A percentile compares a stretch with the other conserved stretches of the same genome.
phyloP scores from a whole-genome alignment of 495 filamentous ascomycete genomes.

The Letharia lupina region DNA sequence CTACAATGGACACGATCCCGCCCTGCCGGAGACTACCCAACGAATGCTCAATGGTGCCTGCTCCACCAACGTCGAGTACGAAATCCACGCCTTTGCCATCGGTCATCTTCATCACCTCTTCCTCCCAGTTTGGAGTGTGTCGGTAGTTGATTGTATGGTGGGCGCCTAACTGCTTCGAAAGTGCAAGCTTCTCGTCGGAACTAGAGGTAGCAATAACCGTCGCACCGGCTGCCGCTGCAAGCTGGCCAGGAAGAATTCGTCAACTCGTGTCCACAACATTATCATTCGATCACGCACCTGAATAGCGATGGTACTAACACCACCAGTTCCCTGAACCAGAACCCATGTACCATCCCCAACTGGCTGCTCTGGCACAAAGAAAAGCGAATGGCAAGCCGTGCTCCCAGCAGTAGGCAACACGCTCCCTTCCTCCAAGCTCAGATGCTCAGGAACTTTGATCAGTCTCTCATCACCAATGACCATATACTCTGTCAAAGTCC shows the following conservation, averaged over 20 bases:
- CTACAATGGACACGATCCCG: not conserved
- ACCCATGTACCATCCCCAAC: not conserved
- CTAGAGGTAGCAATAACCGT: constrained; percentile 2
- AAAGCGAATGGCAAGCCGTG: not conserved
- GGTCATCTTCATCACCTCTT: not conserved
- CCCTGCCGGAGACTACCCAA: not conserved
- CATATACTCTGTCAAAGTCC: not conserved
- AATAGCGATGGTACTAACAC: constrained; percentile 3
- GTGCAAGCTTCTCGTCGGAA: not conserved
- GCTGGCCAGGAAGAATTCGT: not conserved
- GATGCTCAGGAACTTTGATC: not conserved
- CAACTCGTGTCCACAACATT: not conserved
- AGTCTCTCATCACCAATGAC: not conserved
- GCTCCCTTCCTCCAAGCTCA: constrained; percentile 3
- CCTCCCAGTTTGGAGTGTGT: not conserved
- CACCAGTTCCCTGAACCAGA: not conserved
- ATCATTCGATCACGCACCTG: not conserved
- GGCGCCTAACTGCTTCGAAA: not conserved
- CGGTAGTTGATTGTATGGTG: not conserved
- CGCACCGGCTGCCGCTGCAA: not conserved
- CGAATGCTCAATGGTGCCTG: not conserved
- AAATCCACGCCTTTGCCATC: constrained; percentile 3
- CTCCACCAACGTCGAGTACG: not conserved
- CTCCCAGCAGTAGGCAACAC: not conserved
- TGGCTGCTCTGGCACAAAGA: not conserved